phyloP scores from a whole-genome alignment of 2,329 filamentous ascomycete genomes.

The Macrophomina tecta region DNA sequence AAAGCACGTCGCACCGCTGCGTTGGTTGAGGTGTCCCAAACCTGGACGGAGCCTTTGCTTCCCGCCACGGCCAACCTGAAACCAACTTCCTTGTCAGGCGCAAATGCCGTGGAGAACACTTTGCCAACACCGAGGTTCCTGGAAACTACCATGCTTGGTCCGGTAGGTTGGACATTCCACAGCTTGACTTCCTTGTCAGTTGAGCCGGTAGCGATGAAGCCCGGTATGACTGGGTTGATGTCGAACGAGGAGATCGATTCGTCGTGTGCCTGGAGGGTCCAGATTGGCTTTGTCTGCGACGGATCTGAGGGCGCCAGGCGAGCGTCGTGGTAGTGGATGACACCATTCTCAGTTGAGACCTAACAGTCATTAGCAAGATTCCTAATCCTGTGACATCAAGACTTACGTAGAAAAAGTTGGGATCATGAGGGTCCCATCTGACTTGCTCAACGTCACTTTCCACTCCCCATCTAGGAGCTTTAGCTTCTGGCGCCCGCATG shows the following conservation, averaged over 20 bases:
- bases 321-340: slow-evolving; percentile 90
- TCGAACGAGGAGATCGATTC: slow-evolving; percentile 91
- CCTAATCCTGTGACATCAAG: slow-evolving; percentile 17
- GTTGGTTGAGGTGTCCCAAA: slow-evolving; percentile 98
- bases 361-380: slow-evolving; percentile 35
- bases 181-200: slow-evolving; percentile 96
- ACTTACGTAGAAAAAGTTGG: slow-evolving; percentile 87
- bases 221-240: slow-evolving; percentile 86
- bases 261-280: slow-evolving; percentile 95
- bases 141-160: slow-evolving; percentile 88
- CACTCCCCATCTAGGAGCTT: slow-evolving; percentile 85
- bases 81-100: slow-evolving; percentile 85
- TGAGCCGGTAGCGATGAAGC: slow-evolving; percentile 91
- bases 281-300: slow-evolving; percentile 79
- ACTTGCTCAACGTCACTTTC: slow-evolving; percentile 95
- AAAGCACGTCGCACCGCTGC: slow-evolving; percentile 83
- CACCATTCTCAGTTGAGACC: slow-evolving; percentile 83
- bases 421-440: slow-evolving; percentile 89
- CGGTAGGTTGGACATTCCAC: slow-evolving; percentile 84
- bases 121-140: slow-evolving; percentile 93
- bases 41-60: slow-evolving; percentile 88
- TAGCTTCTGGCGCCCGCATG: slow-evolving; percentile 89
- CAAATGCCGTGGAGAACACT: slow-evolving; percentile 90
- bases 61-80: slow-evolving; percentile 93
- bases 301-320: slow-evolving; percentile 77